Percentiles rank a stretch among this genome's conserved stretches.
Evolutionary conservation across 768 basidiomycete species (phyloP).

Genomic region (Amanita molliuscula): DNA sequence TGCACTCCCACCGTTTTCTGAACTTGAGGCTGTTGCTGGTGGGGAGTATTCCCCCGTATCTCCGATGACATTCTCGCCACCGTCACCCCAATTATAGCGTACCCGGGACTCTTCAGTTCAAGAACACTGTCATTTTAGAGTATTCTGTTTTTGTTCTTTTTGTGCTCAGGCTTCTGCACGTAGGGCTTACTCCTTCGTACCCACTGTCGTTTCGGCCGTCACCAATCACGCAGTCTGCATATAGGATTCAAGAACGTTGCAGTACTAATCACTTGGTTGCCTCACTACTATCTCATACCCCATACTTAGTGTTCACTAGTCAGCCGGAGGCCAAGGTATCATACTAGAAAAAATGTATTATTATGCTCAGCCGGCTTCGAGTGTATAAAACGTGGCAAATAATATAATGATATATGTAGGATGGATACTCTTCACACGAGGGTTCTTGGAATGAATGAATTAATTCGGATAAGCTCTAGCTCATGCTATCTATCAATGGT

Average conservation of each 20-base stretch:
- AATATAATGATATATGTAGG: neutral
- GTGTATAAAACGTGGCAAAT: constrained; percentile 13
- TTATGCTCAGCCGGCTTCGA: constrained; percentile 29
- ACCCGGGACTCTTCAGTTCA: constrained; percentile 13
- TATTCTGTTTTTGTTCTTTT: constrained; percentile 1
- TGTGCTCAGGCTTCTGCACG: constrained; percentile 8
- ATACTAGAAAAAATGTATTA: constrained; percentile 49
- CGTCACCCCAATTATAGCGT: constrained; percentile 34
- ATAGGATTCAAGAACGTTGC: constrained; percentile 4
- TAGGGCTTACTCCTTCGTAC: constrained; percentile 4
- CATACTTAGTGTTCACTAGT: constrained; percentile 35
- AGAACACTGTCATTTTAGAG: constrained; percentile 13
- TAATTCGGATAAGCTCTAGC: neutral
- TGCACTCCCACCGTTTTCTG: constrained; percentile 66
- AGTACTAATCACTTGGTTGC: constrained; percentile 8
- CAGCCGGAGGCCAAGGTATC: constrained; percentile 32
- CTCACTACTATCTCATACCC: constrained; percentile 14
- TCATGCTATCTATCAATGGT: constrained; percentile 31
- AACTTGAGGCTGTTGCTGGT: constrained; percentile 76
- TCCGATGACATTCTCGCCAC: constrained; percentile 58
- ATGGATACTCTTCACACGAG: neutral
- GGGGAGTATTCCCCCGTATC: constrained; percentile 65
- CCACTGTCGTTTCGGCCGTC: constrained; percentile 12
- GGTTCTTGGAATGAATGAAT: neutral
- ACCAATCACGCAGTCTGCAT: constrained; percentile 8